Percentiles rank a stretch among this genome's conserved stretches.
These are phyloP conservation scores for Zanthoxylum bungeanum DNA, from an alignment of 345 rosid species.

Conservation along the genomic window DNA sequence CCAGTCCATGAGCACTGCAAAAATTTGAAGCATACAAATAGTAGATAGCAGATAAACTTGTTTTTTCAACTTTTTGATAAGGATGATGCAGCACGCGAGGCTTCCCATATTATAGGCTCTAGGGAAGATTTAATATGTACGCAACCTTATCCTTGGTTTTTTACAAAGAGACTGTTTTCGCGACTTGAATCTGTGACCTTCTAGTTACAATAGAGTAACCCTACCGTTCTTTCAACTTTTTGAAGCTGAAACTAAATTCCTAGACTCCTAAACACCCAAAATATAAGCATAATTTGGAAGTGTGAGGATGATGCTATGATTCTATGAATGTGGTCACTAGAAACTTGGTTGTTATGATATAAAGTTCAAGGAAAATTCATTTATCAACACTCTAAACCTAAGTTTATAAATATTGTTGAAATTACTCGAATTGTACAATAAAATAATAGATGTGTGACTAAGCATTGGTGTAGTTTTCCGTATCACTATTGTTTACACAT, in stretches of 20 bases:
- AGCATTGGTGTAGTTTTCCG: accelerated
- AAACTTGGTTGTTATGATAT: accelerated
- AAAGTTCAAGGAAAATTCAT: background rate
- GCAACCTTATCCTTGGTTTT: too few relatives aligned
- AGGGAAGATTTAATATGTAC: too few relatives aligned
- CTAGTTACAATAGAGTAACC: too few relatives aligned
- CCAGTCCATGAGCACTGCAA: constrained; percentile 94
- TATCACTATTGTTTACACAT: too few relatives aligned
- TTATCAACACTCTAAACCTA: background rate
- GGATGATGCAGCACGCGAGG: too few relatives aligned
- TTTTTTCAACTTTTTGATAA: too few relatives aligned
- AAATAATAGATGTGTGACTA: background rate
- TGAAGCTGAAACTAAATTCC: background rate
- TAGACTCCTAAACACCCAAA: background rate
- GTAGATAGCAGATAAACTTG: too few relatives aligned
- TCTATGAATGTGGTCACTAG: background rate
- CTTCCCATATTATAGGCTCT: too few relatives aligned
- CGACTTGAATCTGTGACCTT: too few relatives aligned
- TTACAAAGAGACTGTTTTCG: too few relatives aligned
- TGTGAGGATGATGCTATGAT: background rate
- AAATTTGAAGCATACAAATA: background rate
- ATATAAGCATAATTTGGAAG: background rate
- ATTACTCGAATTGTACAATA: too few relatives aligned
- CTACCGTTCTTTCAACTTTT: too few relatives aligned
- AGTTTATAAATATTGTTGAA: background rate